Evolutionary conservation across 768 basidiomycete species (phyloP), one percentile per base, ranked within the genome.

Genomic region (Trametes meyenii): DNA sequence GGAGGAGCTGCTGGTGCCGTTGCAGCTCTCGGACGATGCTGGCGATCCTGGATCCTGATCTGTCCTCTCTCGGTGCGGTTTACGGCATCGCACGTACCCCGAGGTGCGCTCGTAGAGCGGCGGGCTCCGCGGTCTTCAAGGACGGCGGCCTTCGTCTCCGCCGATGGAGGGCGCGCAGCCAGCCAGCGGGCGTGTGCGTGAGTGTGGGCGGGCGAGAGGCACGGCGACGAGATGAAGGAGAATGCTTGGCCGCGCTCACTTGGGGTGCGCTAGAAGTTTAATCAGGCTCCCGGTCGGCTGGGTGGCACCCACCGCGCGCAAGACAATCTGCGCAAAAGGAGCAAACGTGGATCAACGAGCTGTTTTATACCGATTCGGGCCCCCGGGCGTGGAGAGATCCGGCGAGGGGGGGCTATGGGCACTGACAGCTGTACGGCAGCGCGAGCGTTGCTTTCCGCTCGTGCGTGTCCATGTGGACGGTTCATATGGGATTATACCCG

Each of bases 191-290:
- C 29, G 50, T 21, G 51, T 3, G 21, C n/a, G 36, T 19, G 40
- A 17, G 29, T 49, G 38, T 42, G 23, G 38, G 46, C 36, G 57
- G 26, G 26, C 26, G 40, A 24, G 33, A 39, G 46, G n/a, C 26
- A 40, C 57, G 40, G 57, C 49, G 57, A 40, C 26, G 11, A 40
- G 51, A 24, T 33, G 19, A 24, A 26, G 13, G 24, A 55, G 49
- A 50, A 43, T 50, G 49, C 57, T 50, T 33, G 49, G 29, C 38
- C 39, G 38, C 29, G 57, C 49, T 33, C 29, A 33, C 29, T 33
- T 33, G 35, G 16, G 49, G 57, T 51, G 36, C 49, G 49, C 57
- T 50, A 58, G 57, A 58, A 58, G 57, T 58, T 58, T 58, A 50
- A 58, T 58, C 57, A 58, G 36, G 40, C n/a, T 46, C 40, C 57